Conservation (phyloP, 2,329 filamentous ascomycete genomes). For the Alternaria sp. region DNA sequence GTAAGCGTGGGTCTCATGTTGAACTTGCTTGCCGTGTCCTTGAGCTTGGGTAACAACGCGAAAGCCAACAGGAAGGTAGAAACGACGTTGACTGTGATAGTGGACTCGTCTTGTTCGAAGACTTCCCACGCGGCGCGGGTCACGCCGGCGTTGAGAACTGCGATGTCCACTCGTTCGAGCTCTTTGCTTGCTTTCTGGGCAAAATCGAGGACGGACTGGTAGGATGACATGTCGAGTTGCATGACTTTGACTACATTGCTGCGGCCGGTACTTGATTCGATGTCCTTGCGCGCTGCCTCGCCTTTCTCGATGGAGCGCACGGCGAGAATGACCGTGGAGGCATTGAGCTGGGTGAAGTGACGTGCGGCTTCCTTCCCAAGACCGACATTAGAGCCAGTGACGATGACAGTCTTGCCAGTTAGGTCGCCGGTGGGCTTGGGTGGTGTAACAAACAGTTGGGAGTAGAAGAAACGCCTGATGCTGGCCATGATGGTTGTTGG, state of each 20-base stretch:
- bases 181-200: slow-evolving; percentile 26
- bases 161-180: slow-evolving; percentile 44
- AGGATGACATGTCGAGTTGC: slow-evolving; percentile 53
- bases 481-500: not conserved
- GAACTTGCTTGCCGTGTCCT: slow-evolving; percentile 26
- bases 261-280: slow-evolving; percentile 43
- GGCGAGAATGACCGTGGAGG: slow-evolving; percentile 54
- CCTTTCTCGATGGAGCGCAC: slow-evolving; percentile 53
- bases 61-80: slow-evolving; percentile 48
- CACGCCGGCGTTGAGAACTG: slow-evolving; percentile 50
- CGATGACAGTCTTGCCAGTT: slow-evolving; percentile 50
- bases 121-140: slow-evolving; percentile 29
- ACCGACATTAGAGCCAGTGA: slow-evolving; percentile 58
- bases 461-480: slow-evolving; percentile 43
- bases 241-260: slow-evolving; percentile 53
- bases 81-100: slow-evolving; percentile 50
- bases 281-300: slow-evolving; percentile 51
- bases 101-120: slow-evolving; percentile 38
- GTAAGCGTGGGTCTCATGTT: slow-evolving; percentile 37
- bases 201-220: slow-evolving; percentile 47
- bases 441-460: slow-evolving; percentile 50
- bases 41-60: slow-evolving; percentile 35
- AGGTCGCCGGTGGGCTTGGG: slow-evolving; percentile 33
- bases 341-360: slow-evolving; percentile 51
- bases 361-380: slow-evolving; percentile 55